Evolutionary conservation across 2,329 filamentous ascomycete genomes (phyloP).

Genomic region (Hypomyces rosellus): DNA sequence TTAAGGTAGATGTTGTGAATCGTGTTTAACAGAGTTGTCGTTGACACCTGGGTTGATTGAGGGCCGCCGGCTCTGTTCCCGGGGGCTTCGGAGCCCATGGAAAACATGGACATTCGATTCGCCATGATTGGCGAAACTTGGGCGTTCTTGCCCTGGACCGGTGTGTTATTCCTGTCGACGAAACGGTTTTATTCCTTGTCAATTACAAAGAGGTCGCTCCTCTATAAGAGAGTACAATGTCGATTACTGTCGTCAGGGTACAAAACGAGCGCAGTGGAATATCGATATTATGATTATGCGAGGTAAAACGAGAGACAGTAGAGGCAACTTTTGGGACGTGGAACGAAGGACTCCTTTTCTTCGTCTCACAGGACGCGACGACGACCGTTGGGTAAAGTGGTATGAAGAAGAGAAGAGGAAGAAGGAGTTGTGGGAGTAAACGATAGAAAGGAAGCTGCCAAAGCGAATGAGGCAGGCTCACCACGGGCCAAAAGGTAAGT

Average conservation of each 20-base stretch:
- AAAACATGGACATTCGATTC: slow-evolving; percentile 64
- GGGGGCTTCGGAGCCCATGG: slow-evolving; percentile 57
- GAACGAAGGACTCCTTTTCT: not conserved
- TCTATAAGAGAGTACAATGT: not conserved
- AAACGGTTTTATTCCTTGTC: not conserved
- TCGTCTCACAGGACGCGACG: not conserved
- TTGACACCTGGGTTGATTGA: slow-evolving; percentile 76
- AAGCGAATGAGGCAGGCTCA: slow-evolving; percentile 52
- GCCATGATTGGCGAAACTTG: slow-evolving; percentile 40
- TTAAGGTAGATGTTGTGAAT: slow-evolving; percentile 84
- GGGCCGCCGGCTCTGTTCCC: slow-evolving; percentile 55
- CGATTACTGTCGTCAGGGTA: not conserved
- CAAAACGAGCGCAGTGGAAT: not conserved
- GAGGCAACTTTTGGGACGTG: not conserved
- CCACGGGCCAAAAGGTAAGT: slow-evolving; percentile 14
- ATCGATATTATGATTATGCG: not conserved
- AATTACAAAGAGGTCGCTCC: not conserved
- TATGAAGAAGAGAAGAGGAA: slow-evolving; percentile 10
- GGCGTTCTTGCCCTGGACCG: slow-evolving; percentile 17
- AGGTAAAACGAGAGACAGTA: not conserved
- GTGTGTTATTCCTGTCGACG: not conserved
- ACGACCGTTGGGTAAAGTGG: not conserved
- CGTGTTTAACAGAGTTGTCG: slow-evolving; percentile 85
- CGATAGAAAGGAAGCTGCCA: slow-evolving; percentile 40
- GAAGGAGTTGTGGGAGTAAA: slow-evolving; percentile 22